Percentiles rank a stretch among this genome's conserved stretches.
Evolutionary conservation across 2,329 filamentous ascomycete species (phyloP).

Genomic region (Fusarium nelsonii): DNA sequence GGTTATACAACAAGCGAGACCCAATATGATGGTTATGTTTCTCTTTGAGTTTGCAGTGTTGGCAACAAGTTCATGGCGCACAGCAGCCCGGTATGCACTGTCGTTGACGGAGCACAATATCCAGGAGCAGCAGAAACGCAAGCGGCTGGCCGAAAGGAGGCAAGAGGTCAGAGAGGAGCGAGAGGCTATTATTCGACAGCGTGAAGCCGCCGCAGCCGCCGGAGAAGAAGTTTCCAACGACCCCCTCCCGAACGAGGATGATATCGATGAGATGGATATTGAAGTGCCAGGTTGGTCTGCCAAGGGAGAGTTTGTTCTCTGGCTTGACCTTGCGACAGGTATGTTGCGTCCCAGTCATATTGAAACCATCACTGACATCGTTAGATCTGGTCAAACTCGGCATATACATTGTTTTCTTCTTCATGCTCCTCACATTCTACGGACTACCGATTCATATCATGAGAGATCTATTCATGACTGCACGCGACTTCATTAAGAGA

Average conservation of each 20-base stretch:
- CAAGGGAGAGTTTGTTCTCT: conserved; percentile 93
- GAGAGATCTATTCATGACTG: conserved; percentile 93
- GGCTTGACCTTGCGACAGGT: conserved; percentile 86
- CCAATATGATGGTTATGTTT: conserved; percentile 99
- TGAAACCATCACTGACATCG: conserved; percentile 31
- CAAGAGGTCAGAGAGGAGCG: conserved; percentile 73
- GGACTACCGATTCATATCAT: conserved; percentile 97
- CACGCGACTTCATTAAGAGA: conserved; percentile 89
- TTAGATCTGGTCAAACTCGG: conserved; percentile 89
- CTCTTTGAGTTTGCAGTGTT: conserved; percentile 96
- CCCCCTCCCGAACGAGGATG: conserved; percentile 73
- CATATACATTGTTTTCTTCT: conserved; percentile 92
- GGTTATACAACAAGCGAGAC: conserved; percentile 87
- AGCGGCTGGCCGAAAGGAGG: conserved; percentile 75
- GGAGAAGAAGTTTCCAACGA: conserved; percentile 69
- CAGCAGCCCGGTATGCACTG: conserved; percentile 80
- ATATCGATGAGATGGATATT: conserved; percentile 92
- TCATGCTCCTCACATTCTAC: conserved; percentile 92
- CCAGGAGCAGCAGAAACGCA: conserved; percentile 77
- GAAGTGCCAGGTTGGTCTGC: conserved; percentile 97
- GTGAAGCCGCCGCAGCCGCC: conserved; percentile 62
- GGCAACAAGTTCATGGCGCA: conserved; percentile 82
- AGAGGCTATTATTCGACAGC: conserved; percentile 63
- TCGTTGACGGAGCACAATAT: conserved; percentile 83
- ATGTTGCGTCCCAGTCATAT: conserved; percentile 49